Evolutionary conservation across 2,329 filamentous ascomycete genomes (phyloP).

Genomic region (Beauveria sp.): DNA sequence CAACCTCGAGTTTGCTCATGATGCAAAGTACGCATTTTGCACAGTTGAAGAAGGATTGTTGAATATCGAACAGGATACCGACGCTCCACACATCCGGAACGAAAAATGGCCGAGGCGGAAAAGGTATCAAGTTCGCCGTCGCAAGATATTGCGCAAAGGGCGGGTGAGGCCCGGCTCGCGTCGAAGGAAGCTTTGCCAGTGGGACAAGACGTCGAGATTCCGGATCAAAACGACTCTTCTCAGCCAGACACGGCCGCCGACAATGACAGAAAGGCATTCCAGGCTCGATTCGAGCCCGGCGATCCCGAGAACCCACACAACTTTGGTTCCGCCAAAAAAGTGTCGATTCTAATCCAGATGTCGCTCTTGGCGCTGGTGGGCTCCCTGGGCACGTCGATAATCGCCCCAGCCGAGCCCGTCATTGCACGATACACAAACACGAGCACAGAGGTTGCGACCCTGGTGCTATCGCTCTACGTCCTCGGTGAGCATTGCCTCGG

Average conservation of each 20-base stretch:
- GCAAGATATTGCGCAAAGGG: neutral
- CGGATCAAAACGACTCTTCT: neutral
- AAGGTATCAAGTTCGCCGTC: neutral
- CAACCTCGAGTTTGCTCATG: neutral
- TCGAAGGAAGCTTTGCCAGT: neutral
- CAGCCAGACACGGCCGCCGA: neutral
- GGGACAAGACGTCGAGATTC: neutral
- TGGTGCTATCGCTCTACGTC: constrained; percentile 4
- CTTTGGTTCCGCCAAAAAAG: constrained; percentile 4
- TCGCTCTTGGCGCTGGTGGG: constrained; percentile 6
- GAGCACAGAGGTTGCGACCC: neutral
- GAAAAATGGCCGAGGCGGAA: neutral
- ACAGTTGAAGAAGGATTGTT: neutral
- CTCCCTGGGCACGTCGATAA: constrained; percentile 8
- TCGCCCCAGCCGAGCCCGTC: constrained; percentile 2
- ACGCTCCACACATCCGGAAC: neutral
- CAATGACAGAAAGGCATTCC: constrained; percentile 1
- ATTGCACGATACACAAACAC: constrained; percentile 4
- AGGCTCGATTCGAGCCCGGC: neutral
- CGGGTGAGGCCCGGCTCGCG: neutral
- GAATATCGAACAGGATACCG: neutral
- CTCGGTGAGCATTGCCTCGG: neutral
- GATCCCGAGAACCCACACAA: constrained; percentile 9
- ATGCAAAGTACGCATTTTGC: neutral
- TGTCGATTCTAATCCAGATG: constrained; percentile 9